Evolutionary conservation across 306 rosid genomes (phyloP), one percentile per base, ranked within the genome.

Genomic region (Gastrolobium bilobum): DNA sequence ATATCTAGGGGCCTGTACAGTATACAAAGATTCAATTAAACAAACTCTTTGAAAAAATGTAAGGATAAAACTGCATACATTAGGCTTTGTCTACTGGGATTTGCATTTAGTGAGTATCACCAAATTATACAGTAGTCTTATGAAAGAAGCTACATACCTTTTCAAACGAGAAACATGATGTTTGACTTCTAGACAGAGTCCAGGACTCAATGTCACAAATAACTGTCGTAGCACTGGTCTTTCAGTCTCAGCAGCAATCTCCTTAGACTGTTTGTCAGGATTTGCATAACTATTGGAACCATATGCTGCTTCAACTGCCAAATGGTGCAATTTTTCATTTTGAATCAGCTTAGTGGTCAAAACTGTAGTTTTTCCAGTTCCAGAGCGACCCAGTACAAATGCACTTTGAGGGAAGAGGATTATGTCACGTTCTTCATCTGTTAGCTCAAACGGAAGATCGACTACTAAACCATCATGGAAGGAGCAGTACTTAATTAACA

Each of bases 331-430:
- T 47, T 78, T 84, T 58, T 90, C 96, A 34, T 86, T 90, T 63
- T 77, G 87, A 63, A 79, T 85, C 3, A 92, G 39, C 82, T 93
- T 93, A 74, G 78, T 89, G 0, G 91, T 86, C 63, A 93, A 53
- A 42, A 91, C 92, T 7, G 92, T 93, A 1, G 97, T 91, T 82
- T 93, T 93, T 4, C 97, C 97, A 0, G 97, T 93, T 3, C 97
- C 97, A 2, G 90, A 89, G 1, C 94, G 87, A 15, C 97, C 97
- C 0, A 93, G 78, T 6, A 93, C 57, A 75, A 93, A 93, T 3
- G 85, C 67, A 71, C 96, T 91, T 61, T n/a, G 29, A 2, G 57
- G 76, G 53, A 66, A 86, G 60, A 71, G 84, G 9, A 93, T 81
- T 33, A 89, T 85, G 6, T 84, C 80, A 6, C 59, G 68, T 40